Base-by-base conservation (phyloP, 495 filamentous ascomycete genomes). In the Hyaloscypha hepaticicola region DNA sequence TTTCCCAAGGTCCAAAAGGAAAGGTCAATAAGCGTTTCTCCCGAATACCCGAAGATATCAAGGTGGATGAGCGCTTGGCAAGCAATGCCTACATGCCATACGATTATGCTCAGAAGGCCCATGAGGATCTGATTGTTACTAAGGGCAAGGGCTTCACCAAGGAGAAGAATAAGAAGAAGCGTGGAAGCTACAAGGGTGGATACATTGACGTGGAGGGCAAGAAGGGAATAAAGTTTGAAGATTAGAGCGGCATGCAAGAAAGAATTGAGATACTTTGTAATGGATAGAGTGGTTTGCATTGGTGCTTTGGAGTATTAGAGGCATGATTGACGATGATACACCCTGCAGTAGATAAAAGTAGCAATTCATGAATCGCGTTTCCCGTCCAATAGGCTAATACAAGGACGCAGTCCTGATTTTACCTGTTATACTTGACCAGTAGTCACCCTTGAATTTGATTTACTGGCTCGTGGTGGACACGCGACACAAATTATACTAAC, bases 121-220 rank as follows among this genome's bases (percentile, higher is more conserved):
- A 90, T 69, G 82, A 89, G 63, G 94, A 97, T 74, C 77, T 99
- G 56, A 90, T 88, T 29, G 85, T 96, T 26, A 97, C 94, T 27
- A 92, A 88, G 73, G 96, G 96, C 61, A 98, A 96, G 80, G 91
- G 91, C 16, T 99, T 99, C 78, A 99, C 94, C 60, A 99, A 99
- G 83, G 96, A 98, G 79, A 99, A 99, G 87, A 97, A 99, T 76
- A 99, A 98, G 78, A 87, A 87, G 79, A 92, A 92, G 82, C 77
- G 90, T 70, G 96, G 96, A 53, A 90, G 86, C 57, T 96, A 96
- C 79, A 84, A 88, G 60, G 93, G 93, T 14, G 93, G 93, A 9
- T 79, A 81, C 24, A 92, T 97, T 66, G 91, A 96, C 74, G 88
- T 92, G 63, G 65, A 73, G 24, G 84, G 84, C 22, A 86, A 87